These are phyloP conservation scores for Aspergillus tubingensis DNA, from an alignment of 2,329 filamentous ascomycete species.

Conservation along the genomic window DNA sequence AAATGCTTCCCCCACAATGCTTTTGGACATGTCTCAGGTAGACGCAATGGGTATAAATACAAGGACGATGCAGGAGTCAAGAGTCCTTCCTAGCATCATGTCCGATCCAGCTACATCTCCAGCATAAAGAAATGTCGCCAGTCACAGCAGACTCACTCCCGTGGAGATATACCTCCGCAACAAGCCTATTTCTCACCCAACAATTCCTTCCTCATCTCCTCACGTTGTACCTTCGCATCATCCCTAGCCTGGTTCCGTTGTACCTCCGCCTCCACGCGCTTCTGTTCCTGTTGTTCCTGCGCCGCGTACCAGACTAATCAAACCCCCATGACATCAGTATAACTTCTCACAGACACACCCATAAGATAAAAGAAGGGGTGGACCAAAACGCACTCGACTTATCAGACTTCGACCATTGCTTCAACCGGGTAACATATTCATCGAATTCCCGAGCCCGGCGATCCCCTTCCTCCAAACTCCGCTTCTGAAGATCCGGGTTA, in stretches of 20 bases:
- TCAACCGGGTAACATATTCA: slow-evolving; percentile 78
- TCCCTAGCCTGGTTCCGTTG: slow-evolving; percentile 31
- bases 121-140: background rate
- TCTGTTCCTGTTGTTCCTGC: slow-evolving; percentile 38
- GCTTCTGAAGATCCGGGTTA: slow-evolving; percentile 90
- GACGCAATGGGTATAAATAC: slow-evolving; percentile 11
- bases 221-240: slow-evolving; percentile 36
- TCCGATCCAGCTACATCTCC: background rate
- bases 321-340: slow-evolving; percentile 9
- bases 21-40: background rate
- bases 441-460: slow-evolving; percentile 84
- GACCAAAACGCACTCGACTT: slow-evolving; percentile 69
- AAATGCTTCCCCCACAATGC: background rate
- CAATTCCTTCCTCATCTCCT: slow-evolving; percentile 45
- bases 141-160: background rate
- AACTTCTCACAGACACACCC: background rate
- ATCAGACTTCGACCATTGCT: slow-evolving; percentile 86
- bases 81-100: background rate
- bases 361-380: background rate
- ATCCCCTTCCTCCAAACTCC: slow-evolving; percentile 76
- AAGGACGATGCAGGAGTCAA: background rate
- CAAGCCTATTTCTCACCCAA: slow-evolving; percentile 24
- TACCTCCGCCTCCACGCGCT: slow-evolving; percentile 28
- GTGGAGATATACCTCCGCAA: background rate
- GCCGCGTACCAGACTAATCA: slow-evolving; percentile 44